Base-by-base conservation (phyloP, 257 asterid species). In the Verbascum thapsus region DNA sequence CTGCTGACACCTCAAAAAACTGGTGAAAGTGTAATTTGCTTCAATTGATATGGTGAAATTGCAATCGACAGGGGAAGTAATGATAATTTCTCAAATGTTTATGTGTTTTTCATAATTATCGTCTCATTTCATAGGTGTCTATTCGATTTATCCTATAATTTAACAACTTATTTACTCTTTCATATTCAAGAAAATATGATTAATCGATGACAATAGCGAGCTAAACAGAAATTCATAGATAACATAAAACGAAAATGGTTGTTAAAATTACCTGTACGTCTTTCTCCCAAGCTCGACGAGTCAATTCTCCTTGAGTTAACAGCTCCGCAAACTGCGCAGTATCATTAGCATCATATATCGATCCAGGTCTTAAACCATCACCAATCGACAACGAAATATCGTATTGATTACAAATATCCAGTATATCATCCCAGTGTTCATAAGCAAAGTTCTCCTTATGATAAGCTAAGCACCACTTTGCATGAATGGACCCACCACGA, bases 401-500 rank as follows among this genome's bases (percentile, higher is more conserved):
- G 7, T 91, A 92, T 32, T 89, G 96, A 69, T 92, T 92, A 68
- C 99, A 92, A 39, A 92, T 92, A 47, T 92, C 96, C 13, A 92
- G 76, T 49, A 92, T 89, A 3, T 92, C 99, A 72, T 92, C 99
- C 99, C 99, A 92, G 52, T 92, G 99, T 40, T 89, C 96, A 54
- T 89, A 92, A 0, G 99, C 99, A 62, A 92, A 92, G 76, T 89
- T 92, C 77, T 92, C 97, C 43, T 79, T 87, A 64, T 92, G 98
- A 80, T 92, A 85, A 54, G 97, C 80, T 63, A 92, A 77, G 78
- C 98, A 92, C 98, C 98, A 92, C 74, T 92, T 92, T 23, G 98
- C 98, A 67, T 88, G 97, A 64, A 92, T 89, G 43, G 98, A 92
- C 15, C 98, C 98, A 34, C 98, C 98, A 10, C 98, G 95, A 10